Percentiles rank a stretch among this genome's conserved stretches.
Conservation (phyloP, 139 green algal species). For the Closterium sp. region DNA sequence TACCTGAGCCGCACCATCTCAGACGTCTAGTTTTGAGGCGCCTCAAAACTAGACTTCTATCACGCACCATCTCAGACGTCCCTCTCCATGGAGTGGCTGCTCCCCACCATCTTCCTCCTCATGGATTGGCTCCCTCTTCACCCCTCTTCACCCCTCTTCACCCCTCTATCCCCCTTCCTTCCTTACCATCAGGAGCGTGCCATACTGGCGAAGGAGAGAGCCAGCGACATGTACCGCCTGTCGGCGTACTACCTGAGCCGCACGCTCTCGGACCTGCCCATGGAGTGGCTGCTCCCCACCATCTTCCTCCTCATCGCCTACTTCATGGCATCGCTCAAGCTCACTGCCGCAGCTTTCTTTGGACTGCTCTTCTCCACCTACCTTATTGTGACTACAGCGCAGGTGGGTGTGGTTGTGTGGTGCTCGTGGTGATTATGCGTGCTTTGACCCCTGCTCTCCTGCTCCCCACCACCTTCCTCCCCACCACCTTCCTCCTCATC, state of each 20-base stretch:
- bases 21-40: too few relatives aligned
- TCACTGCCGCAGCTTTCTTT: background rate
- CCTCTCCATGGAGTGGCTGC: slow-evolving; percentile 36
- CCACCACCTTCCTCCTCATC: slow-evolving; percentile 31
- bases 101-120: background rate
- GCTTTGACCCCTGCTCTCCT: background rate
- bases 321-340: slow-evolving; percentile 34
- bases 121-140: background rate
- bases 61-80: too few relatives aligned
- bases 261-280: slow-evolving; percentile 36
- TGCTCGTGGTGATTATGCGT: too few relatives aligned
- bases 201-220: slow-evolving; percentile 41
- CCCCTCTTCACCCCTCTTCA: background rate
- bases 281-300: slow-evolving; percentile 35
- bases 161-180: background rate
- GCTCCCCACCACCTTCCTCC: slow-evolving; percentile 32
- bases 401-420: background rate
- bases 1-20: background rate
- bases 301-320: slow-evolving; percentile 43
- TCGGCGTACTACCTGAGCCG: slow-evolving; percentile 44
- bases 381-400: slow-evolving; percentile 7
- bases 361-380: slow-evolving; percentile 7
- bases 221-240: slow-evolving; percentile 42
- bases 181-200: slow-evolving; percentile 5
- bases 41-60: too few relatives aligned